These are phyloP conservation scores for Beta macrorhiza DNA, from an alignment of 179 eudicot species.

Conservation along the genomic window DNA sequence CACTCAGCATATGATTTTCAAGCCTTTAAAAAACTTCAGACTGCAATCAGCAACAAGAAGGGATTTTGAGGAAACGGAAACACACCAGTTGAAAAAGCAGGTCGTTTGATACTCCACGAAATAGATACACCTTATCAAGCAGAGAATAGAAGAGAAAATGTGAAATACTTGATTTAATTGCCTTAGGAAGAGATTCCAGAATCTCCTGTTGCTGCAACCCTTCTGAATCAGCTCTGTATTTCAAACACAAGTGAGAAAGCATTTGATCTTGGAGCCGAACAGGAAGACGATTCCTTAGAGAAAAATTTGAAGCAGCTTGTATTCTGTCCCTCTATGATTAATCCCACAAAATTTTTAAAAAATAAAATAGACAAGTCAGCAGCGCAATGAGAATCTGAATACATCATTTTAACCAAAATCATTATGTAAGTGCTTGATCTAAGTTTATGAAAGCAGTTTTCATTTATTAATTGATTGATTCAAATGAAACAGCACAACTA, in stretches of 20 bases:
- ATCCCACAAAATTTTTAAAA: not conserved
- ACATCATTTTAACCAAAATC: not conserved
- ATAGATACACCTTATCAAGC: conserved; percentile 70
- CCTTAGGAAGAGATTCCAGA: conserved; percentile 74
- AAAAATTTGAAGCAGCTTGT: conserved; percentile 70
- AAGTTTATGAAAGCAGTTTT: too few relatives aligned
- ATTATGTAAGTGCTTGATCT: not conserved
- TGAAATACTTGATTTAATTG: conserved; percentile 68
- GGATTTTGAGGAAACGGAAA: not conserved
- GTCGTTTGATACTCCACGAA: conserved; percentile 70
- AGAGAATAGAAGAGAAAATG: conserved; percentile 57
- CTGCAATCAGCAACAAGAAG: not conserved
- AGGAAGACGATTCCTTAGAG: conserved; percentile 63
- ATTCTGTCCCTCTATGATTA: conserved; percentile 67
- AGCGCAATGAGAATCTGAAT: not conserved
- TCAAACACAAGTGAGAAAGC: conserved; percentile 74
- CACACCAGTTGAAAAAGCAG: conserved; percentile 77
- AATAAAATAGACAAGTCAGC: not conserved
- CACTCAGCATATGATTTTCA: too few relatives aligned
- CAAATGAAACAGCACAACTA: not conserved
- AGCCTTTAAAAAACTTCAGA: not conserved
- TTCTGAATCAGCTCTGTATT: conserved; percentile 71
- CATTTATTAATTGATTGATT: too few relatives aligned
- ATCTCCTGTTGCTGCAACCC: conserved; percentile 77
- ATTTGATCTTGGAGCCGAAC: conserved; percentile 69